Conservation (phyloP, 257 asterid species). For the Ilex asprella region DNA sequence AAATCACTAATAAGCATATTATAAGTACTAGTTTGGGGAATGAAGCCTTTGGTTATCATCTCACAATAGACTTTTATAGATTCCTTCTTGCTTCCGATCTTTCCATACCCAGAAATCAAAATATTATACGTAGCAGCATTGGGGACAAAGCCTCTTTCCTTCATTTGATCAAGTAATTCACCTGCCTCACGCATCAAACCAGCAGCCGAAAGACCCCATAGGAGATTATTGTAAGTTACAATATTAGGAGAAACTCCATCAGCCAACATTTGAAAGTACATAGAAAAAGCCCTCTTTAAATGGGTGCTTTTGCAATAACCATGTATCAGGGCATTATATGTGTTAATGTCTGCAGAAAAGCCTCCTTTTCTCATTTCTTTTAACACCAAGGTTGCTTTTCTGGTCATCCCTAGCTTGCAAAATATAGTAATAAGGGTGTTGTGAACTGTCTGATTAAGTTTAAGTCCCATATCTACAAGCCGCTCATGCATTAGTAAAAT, state of each 20-base stretch:
- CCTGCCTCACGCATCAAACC: slow-evolving; percentile 45
- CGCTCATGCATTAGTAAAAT: slow-evolving; percentile 56
- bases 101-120: slow-evolving; percentile 68
- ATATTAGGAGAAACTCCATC: slow-evolving; percentile 64
- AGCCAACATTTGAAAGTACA: slow-evolving; percentile 55
- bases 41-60: slow-evolving; percentile 75
- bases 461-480: slow-evolving; percentile 65
- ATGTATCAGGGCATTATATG: slow-evolving; percentile 70
- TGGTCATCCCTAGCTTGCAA: slow-evolving; percentile 77
- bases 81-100: slow-evolving; percentile 68
- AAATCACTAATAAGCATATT: slow-evolving; percentile 65
- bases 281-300: slow-evolving; percentile 44
- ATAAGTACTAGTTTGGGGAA: slow-evolving; percentile 70
- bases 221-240: slow-evolving; percentile 63
- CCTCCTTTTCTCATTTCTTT: slow-evolving; percentile 63
- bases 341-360: slow-evolving; percentile 52
- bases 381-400: slow-evolving; percentile 55
- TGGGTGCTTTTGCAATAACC: slow-evolving; percentile 71
- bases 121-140: slow-evolving; percentile 59
- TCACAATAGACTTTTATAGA: slow-evolving; percentile 74
- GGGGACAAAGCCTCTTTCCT: slow-evolving; percentile 44
- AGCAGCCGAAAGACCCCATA: slow-evolving; percentile 48
- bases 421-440: slow-evolving; percentile 52
- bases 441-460: slow-evolving; percentile 36
- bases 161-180: slow-evolving; percentile 54